A percentile compares a stretch with the other conserved stretches of the same genome.
Evolutionary conservation across 2,329 filamentous ascomycete genomes (phyloP).

Genomic region (Nannizzia gypsea): DNA sequence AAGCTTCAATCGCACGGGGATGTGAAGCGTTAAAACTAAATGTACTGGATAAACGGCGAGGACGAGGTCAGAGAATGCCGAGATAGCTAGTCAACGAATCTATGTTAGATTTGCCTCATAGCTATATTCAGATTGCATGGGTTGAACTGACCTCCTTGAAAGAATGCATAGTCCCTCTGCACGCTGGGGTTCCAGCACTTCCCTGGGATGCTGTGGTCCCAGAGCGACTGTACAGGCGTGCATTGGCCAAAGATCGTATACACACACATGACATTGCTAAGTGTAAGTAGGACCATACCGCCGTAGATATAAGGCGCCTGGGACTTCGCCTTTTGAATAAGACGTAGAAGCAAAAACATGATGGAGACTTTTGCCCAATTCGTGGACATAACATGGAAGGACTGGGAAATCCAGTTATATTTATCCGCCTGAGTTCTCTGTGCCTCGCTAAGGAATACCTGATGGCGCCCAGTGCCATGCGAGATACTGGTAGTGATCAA

Average conservation of each 20-base stretch:
- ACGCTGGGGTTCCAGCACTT: conserved; percentile 10
- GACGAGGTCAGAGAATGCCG: conserved; percentile 10
- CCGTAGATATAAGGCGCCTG: conserved; percentile 6
- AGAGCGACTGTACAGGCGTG: conserved; percentile 7
- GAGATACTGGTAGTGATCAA: conserved; percentile 8
- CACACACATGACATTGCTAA: conserved; percentile 9
- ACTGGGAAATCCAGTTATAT: conserved; percentile 11
- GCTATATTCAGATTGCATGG: background rate
- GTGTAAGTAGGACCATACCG: conserved; percentile 10
- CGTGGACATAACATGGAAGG: conserved; percentile 12
- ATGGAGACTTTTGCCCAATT: conserved; percentile 13
- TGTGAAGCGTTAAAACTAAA: conserved; percentile 9
- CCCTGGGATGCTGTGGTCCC: conserved; percentile 5
- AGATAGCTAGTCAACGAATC: conserved; percentile 11
- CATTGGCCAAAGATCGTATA: conserved; percentile 11
- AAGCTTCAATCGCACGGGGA: conserved; percentile 8
- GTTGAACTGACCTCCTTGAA: conserved; percentile 9
- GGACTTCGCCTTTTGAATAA: conserved; percentile 8
- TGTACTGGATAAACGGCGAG: conserved; percentile 12
- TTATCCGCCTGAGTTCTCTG: conserved; percentile 11
- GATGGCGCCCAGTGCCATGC: conserved; percentile 11
- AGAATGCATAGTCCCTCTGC: conserved; percentile 10
- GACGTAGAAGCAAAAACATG: conserved; percentile 11
- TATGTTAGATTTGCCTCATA: background rate
- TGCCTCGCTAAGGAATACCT: conserved; percentile 5